Conservation (phyloP, 225 moss, liverwort and hornwort species). For the Marchantia paleacea region DNA sequence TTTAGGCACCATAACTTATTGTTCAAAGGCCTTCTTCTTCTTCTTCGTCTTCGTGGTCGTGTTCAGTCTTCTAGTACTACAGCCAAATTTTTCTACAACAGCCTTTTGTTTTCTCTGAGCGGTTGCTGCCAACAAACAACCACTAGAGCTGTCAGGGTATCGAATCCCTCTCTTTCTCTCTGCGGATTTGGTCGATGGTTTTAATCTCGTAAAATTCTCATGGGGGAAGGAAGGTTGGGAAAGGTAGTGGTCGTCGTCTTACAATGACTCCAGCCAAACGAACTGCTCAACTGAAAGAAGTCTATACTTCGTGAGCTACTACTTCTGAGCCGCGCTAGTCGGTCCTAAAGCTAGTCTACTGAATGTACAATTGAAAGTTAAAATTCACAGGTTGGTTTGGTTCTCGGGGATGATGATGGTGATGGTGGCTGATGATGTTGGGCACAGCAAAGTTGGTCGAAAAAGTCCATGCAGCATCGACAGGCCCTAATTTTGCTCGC, state of each 20-base stretch:
- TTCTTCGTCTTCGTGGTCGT: too few relatives aligned
- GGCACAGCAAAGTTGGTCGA: conserved; percentile 28
- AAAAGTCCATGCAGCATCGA: conserved; percentile 24
- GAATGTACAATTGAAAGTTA: conserved; percentile 35
- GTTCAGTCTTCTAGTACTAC: neutral
- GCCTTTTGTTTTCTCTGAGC: neutral
- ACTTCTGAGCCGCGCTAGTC: conserved; percentile 6
- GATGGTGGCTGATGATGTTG: neutral
- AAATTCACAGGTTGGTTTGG: conserved; percentile 28
- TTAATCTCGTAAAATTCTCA: neutral
- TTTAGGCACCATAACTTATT: neutral
- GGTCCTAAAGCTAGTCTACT: conserved; percentile 18
- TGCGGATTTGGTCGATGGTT: neutral
- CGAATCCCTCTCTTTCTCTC: neutral
- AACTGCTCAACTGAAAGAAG: conserved; percentile 1
- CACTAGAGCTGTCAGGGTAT: neutral
- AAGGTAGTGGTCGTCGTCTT: neutral
- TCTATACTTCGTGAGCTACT: neutral
- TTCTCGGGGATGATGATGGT: neutral
- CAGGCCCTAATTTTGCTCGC: neutral
- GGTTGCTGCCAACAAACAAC: neutral
- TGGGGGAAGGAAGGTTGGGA: neutral
- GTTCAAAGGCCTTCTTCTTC: neutral
- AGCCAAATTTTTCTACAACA: neutral
- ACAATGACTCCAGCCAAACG: conserved; percentile 6